Base-by-base conservation (phyloP, 1,284 basidiomycete genomes). In the Lentinula novae-zelandiae region DNA sequence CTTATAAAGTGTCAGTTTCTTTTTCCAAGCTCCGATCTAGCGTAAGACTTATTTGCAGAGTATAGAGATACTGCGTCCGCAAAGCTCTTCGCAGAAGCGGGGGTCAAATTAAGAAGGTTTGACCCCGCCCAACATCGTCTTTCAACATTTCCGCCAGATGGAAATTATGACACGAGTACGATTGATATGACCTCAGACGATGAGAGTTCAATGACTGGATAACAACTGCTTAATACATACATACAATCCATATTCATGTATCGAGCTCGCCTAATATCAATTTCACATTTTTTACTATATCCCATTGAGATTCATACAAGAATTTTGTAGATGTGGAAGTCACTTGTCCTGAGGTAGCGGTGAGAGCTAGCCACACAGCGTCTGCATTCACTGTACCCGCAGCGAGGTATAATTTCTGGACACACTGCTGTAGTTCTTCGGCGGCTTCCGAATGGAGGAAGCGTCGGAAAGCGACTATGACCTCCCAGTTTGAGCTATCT, bases 1-100 rank as follows among this genome's bases (percentile, higher is more conserved):
- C 89, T 62, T 99, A 99, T 75, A 94, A 93, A 78, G 93, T 98
- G 94, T 95, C 75, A 69, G 86, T 27, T 27, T 27, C 78, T 15
- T 50, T 31, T 67, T 8, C 34, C 27, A 50, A 38, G 27, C 33
- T 50, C 20, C 55, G 48, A 50, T 58, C 34, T 42, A 48, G 17
- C 34, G 27, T 55, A 46, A 50, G 52, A 42, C 22, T 50, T 27
- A 31, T 36, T 63, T n/a, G 62, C 58, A 31, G 17, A 22, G 22
- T 46, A 22, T 67, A 93, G 90, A 59, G 94, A 96, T 68, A 89
- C 90, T 57, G 89, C 86, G 1, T 92, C 91, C 1, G 91, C 92
- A 1, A 77, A 73, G 56, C 80, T 95, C 12, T 89, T 96, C 66
- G 75, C 82, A 64, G 85, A 92, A 69, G 93, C 92, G 4, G 91